Evolutionary conservation across 2,329 filamentous ascomycete species (phyloP), one percentile per base, ranked within the genome.

Genomic region (Pseudopithomyces maydicus): DNA sequence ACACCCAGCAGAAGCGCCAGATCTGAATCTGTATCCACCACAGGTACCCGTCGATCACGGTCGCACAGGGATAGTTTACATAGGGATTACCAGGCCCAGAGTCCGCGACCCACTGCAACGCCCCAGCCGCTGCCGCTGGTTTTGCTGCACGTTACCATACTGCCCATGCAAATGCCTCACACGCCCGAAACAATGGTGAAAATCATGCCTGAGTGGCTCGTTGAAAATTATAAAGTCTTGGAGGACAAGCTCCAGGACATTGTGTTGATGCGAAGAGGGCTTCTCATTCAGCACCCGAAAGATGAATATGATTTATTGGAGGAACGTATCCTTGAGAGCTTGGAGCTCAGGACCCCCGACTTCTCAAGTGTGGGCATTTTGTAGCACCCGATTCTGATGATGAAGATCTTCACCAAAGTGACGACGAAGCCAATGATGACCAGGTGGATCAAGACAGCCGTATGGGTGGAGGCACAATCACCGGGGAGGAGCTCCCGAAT

Each of bases 231-330:
- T 84, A 83, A 84, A 44, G 78, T 89, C 56, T 78, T 94, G 2
- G 86, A 88, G 62, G 87, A 90, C 52, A 88, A 89, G 56, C 80
- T 91, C 3, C 86, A 86, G 1, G 89, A 92, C 49, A 91, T 89
- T 0, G 86, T 92, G 12, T 59, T 77, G 11, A 82, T 90, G 61
- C 84, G 90, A 69, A 84, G 91, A 20, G 91, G 90, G 2, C 82
- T 95, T 33, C 79, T 95, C 42, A 82, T 95, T 7, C 86, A 90
- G 1, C 91, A 95, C 70, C 91, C 91, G 1, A 85, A 90, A 64
- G 88, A 89, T 54, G 90, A 93, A 71, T 94, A 90, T 67, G 90
- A 93, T 73, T 78, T 91, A 55, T 82, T 95, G 0, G 90, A 94
- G 75, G 90, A 93, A 77, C 82, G 90, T 26, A 80, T 94, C 33